These are phyloP conservation scores for Naganishia vishniacii DNA, from an alignment of 768 basidiomycete species.

Conservation along the genomic window DNA sequence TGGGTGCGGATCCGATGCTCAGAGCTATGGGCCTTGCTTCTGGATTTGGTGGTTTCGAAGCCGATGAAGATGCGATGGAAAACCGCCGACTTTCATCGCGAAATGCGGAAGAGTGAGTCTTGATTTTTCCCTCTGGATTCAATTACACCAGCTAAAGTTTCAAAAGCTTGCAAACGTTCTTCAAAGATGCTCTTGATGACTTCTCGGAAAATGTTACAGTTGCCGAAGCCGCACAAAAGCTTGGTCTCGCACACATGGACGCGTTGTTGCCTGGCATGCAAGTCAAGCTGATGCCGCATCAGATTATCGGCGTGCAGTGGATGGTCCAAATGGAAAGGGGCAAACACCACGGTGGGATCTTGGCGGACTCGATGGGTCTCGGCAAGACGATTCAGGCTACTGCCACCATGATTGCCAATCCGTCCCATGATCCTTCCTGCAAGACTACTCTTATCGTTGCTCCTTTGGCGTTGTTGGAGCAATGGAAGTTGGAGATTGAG, in stretches of 20 bases:
- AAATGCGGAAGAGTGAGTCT: constrained; percentile 18
- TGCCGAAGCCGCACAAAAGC: constrained; percentile 56
- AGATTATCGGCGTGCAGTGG: constrained; percentile 67
- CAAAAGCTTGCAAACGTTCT: constrained; percentile 35
- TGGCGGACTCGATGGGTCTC: constrained; percentile 76
- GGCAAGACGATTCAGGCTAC: constrained; percentile 94
- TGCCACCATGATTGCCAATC: constrained; percentile 61
- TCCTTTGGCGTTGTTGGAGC: constrained; percentile 62
- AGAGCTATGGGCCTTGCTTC: neutral
- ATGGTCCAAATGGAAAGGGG: constrained; percentile 57
- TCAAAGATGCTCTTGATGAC: constrained; percentile 36
- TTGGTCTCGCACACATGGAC: constrained; percentile 55
- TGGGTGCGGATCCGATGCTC: neutral
- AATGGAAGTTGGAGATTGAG: constrained; percentile 58
- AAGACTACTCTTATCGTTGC: constrained; percentile 67
- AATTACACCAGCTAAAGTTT: neutral
- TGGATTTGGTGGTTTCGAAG: neutral
- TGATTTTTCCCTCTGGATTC: neutral
- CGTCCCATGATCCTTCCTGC: constrained; percentile 53
- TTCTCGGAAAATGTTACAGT: constrained; percentile 55
- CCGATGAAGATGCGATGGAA: constrained; percentile 8
- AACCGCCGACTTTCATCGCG: neutral
- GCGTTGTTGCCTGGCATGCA: constrained; percentile 59
- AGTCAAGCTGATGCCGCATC: constrained; percentile 62
- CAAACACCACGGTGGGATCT: constrained; percentile 38